Conservation (phyloP, 257 asterid genomes). For the Misopates orontium region DNA sequence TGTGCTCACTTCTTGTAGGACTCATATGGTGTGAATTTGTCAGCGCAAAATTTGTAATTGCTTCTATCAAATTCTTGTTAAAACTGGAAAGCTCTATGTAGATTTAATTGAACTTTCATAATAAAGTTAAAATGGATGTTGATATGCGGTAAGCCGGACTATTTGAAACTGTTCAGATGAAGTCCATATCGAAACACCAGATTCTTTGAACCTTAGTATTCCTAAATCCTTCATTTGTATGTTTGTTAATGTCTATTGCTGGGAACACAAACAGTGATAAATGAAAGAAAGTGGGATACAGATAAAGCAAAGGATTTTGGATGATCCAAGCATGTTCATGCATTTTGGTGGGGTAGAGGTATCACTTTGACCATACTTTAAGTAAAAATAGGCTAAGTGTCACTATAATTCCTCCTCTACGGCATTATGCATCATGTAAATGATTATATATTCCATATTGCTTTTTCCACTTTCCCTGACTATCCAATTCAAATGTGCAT, state of each 20-base stretch:
- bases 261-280: too few species aligned
- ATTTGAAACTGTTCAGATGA: too few species aligned
- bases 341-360: neutral
- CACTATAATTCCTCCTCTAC: neutral
- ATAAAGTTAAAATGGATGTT: too few species aligned
- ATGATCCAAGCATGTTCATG: too few species aligned
- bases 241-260: constrained; percentile 4
- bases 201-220: constrained; percentile 11
- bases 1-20: neutral
- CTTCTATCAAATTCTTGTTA: neutral
- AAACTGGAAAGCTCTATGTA: neutral
- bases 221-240: constrained; percentile 20
- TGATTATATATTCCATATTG: too few species aligned
- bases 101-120: too few species aligned
- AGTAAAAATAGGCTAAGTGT: neutral
- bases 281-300: too few species aligned
- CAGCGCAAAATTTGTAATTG: neutral
- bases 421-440: neutral
- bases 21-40: neutral
- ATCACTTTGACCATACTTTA: neutral
- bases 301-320: too few species aligned
- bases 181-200: constrained; percentile 10
- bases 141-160: neutral
- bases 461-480: neutral
- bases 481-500: constrained; percentile 12